Percentiles rank a stretch among this genome's conserved stretches.
These are phyloP conservation scores for Backusella luteola DNA, from an alignment of 192 early-diverging fungal genomes.

Conservation along the genomic window DNA sequence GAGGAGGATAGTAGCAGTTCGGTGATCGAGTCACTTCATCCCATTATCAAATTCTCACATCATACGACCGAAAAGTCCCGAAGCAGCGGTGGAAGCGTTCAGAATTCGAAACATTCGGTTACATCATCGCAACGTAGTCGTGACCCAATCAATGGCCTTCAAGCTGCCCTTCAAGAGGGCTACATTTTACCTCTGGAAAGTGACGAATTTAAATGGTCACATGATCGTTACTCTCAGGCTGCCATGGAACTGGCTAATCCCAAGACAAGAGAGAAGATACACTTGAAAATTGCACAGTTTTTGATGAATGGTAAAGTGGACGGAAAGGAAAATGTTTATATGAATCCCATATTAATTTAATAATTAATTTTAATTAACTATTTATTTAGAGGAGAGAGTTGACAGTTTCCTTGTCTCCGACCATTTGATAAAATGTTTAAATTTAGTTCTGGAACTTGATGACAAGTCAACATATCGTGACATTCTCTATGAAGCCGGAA, in stretches of 20 bases:
- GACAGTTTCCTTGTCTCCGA: constrained; percentile 27
- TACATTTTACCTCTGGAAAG: constrained; percentile 30
- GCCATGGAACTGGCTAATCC: constrained; percentile 31
- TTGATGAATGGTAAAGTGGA: constrained; percentile 17
- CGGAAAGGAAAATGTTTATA: not conserved
- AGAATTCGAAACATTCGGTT: not conserved
- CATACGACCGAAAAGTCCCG: not conserved
- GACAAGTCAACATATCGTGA: constrained; percentile 16
- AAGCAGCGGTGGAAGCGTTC: not conserved
- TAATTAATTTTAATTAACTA: too few species aligned
- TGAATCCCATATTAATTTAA: too few species aligned
- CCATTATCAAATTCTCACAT: constrained; percentile 11
- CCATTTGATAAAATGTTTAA: constrained; percentile 29
- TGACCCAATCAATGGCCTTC: constrained; percentile 31
- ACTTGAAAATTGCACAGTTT: constrained; percentile 30
- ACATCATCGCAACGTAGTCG: not conserved
- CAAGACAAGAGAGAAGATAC: constrained; percentile 23
- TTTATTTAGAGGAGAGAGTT: not conserved
- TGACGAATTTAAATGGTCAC: constrained; percentile 34
- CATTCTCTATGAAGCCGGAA: constrained; percentile 23
- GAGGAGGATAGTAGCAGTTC: not conserved
- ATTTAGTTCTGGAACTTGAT: not conserved
- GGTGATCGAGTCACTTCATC: constrained; percentile 9
- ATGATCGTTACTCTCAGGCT: constrained; percentile 36
- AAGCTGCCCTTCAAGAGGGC: constrained; percentile 33